These are phyloP conservation scores for Sporothrix euskadiensis DNA, from an alignment of 2,329 filamentous ascomycete species.

Conservation along the genomic window DNA sequence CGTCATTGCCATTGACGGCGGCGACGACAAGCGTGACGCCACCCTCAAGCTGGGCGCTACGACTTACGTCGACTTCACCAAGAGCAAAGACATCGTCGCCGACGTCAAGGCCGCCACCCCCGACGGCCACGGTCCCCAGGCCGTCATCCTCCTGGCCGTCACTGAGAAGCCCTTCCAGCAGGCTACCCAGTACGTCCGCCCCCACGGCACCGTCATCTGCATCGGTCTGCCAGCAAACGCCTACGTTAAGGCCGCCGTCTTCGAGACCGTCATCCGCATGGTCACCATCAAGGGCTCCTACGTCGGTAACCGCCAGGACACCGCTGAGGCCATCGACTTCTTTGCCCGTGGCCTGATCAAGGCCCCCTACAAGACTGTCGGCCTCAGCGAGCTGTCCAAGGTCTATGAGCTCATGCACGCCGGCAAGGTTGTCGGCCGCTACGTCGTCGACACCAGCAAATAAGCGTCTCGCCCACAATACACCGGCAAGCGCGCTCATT, in stretches of 20 bases:
- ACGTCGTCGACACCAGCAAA: constrained; percentile 72
- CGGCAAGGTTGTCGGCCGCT: constrained; percentile 73
- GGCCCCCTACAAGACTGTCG: constrained; percentile 81
- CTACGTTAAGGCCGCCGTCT: constrained; percentile 79
- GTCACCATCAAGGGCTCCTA: constrained; percentile 90
- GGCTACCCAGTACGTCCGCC: constrained; percentile 82
- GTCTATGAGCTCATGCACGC: constrained; percentile 77
- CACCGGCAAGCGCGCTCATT: not conserved
- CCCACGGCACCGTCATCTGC: constrained; percentile 79
- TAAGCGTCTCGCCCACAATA: constrained; percentile 15
- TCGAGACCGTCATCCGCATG: constrained; percentile 86
- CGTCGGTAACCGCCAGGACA: constrained; percentile 88
- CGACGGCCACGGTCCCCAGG: constrained; percentile 82
- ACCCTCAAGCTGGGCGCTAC: constrained; percentile 65
- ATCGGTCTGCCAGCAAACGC: constrained; percentile 85
- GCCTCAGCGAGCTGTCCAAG: constrained; percentile 73
- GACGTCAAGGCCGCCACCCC: constrained; percentile 80
- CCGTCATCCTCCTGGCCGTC: constrained; percentile 82
- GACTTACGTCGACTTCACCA: constrained; percentile 78
- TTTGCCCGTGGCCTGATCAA: constrained; percentile 81
- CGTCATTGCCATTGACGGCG: constrained; percentile 48
- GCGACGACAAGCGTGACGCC: constrained; percentile 59
- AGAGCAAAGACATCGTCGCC: constrained; percentile 72
- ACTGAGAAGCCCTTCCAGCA: constrained; percentile 94
- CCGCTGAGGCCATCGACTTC: constrained; percentile 87